Base-by-base conservation (phyloP, 768 basidiomycete genomes). In the Omphalotus guepiniiformis region DNA sequence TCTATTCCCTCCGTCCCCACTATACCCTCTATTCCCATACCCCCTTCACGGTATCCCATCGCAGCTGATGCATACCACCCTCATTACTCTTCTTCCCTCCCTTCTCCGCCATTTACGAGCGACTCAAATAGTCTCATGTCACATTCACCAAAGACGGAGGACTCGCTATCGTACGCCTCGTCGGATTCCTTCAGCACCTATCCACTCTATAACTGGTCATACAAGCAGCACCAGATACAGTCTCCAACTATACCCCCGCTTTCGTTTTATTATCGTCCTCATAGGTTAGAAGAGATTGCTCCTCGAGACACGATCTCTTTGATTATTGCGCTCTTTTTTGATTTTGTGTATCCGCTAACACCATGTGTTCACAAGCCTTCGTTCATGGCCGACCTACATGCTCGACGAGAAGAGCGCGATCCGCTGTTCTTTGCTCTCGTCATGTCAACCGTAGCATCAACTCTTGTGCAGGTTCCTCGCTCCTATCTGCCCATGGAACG, bases 331-430 rank as follows among this genome's bases (percentile, higher is more conserved):
- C 78, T 94, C 11, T 96, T 92, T 70, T 95, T 94, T 61, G 93
- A 94, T 63, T 95, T 90, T 61, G 89, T 94, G 39, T 93, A 93
- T 64, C 87, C 89, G 7, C 75, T 95, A 26, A 94, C 89, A 7
- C 93, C 93, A 4, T 92, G 88, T 63, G 70, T 96, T 36, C 93
- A 96, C 69, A 88, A 87, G 59, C 90, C 90, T 22, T 88, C 87
- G 1, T 93, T 93, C 63, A 85, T 92, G 80, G 85, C 88, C n/a
- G 93, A 93, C 67, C 71, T 96, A 25, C 81, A 85, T 53, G 72
- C 80, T 0, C 79, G 79, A 35, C 67, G 89, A 49, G 93, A 94
- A 67, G 90, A 93, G 59, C 78, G 81, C 16, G 88, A 94, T 57
- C 90, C 91, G 22, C 78, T 94, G 30, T 95, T 93, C 71, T 93